Evolutionary conservation across 2,329 filamentous ascomycete genomes (phyloP).

Genomic region (Domatiomyces globalis): DNA sequence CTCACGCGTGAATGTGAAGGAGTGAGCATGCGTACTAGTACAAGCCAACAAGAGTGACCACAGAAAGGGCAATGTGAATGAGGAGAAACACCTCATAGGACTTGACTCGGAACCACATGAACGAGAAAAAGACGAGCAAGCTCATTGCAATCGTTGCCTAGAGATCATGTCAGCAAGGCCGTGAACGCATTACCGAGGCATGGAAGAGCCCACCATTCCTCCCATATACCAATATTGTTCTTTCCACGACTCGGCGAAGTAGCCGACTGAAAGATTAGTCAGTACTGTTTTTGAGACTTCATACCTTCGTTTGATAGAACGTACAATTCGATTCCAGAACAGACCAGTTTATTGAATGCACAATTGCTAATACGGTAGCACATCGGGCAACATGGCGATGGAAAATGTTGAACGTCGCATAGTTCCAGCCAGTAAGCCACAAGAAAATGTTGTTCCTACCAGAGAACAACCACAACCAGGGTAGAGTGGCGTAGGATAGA

Average conservation of each 20-base stretch:
- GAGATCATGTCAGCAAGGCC: not conserved
- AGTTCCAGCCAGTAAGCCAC: slow-evolving; percentile 56
- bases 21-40: slow-evolving; percentile 28
- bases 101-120: slow-evolving; percentile 32
- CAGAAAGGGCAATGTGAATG: slow-evolving; percentile 27
- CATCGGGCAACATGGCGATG: slow-evolving; percentile 53
- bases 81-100: slow-evolving; percentile 32
- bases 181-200: slow-evolving; percentile 26
- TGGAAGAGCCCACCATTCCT: slow-evolving; percentile 18
- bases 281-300: not conserved
- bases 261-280: slow-evolving; percentile 2
- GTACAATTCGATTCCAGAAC: slow-evolving; percentile 16
- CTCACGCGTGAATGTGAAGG: not conserved
- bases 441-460: slow-evolving; percentile 53
- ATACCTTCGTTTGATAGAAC: not conserved
- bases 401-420: slow-evolving; percentile 51
- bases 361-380: slow-evolving; percentile 45
- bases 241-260: slow-evolving; percentile 12
- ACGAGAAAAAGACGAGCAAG: slow-evolving; percentile 30
- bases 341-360: slow-evolving; percentile 49
- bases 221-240: slow-evolving; percentile 30
- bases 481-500: slow-evolving; percentile 49
- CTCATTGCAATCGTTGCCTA: slow-evolving; percentile 28
- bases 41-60: slow-evolving; percentile 31
- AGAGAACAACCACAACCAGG: slow-evolving; percentile 52